Evolutionary conservation across 2,329 filamentous ascomycete species (phyloP).

Genomic region (Peltaster fructicola): DNA sequence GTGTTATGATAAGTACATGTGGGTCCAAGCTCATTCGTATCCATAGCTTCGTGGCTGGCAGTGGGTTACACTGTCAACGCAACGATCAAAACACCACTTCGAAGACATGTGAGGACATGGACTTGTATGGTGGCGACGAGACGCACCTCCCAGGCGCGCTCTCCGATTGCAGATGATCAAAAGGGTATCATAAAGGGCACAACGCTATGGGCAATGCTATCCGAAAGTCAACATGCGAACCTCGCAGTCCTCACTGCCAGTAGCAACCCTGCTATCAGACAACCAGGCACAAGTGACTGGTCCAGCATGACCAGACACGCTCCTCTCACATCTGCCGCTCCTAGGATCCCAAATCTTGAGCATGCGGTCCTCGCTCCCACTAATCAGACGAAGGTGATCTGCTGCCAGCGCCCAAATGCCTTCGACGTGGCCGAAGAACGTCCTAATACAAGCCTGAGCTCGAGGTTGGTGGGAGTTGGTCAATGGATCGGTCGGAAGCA

Average conservation of each 20-base stretch:
- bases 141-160: too few species aligned
- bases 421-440: conserved; percentile 92
- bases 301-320: conserved; percentile 75
- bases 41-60: too few species aligned
- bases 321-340: conserved; percentile 79
- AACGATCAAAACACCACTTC: too few species aligned
- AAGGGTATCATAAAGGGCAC: too few species aligned
- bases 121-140: too few species aligned
- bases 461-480: conserved; percentile 18
- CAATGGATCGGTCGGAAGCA: conserved; percentile 17
- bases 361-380: conserved; percentile 82
- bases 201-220: neutral
- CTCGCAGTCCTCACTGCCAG: conserved; percentile 84
- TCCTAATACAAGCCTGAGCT: conserved; percentile 52
- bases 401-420: conserved; percentile 87
- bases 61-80: too few species aligned
- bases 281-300: conserved; percentile 87
- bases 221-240: conserved; percentile 44
- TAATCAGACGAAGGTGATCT: conserved; percentile 74
- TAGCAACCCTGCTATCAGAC: conserved; percentile 76
- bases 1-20: too few species aligned
- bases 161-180: too few species aligned
- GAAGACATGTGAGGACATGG: too few species aligned
- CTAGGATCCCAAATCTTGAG: conserved; percentile 92
- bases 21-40: too few species aligned